Conservation (phyloP, 768 basidiomycete species). For the Boletus subcaerulescens region DNA sequence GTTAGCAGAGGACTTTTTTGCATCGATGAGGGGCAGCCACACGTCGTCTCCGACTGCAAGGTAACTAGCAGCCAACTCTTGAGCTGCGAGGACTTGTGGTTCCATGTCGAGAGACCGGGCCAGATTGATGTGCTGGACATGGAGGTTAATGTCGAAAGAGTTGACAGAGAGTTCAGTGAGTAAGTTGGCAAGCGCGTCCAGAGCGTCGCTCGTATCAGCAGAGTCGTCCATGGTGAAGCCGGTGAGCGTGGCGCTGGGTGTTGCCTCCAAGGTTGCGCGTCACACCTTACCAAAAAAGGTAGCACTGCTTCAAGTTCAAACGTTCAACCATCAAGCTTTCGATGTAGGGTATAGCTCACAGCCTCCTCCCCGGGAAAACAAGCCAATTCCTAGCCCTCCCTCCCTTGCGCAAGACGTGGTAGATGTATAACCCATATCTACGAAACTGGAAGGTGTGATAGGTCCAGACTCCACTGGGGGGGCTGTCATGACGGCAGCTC, state of each 20-base stretch:
- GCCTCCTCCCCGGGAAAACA: not conserved
- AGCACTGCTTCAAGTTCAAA: too few relatives aligned
- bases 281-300: slow-evolving; percentile 10
- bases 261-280: not conserved
- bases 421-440: too few relatives aligned
- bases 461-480: not conserved
- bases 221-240: slow-evolving; percentile 50
- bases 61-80: slow-evolving; percentile 62
- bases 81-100: slow-evolving; percentile 56
- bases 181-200: slow-evolving; percentile 61
- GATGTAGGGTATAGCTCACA: not conserved
- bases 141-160: slow-evolving; percentile 60
- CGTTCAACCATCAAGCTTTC: too few relatives aligned
- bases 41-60: slow-evolving; percentile 66
- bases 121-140: slow-evolving; percentile 65
- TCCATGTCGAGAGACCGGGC: slow-evolving; percentile 56
- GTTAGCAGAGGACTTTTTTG: slow-evolving; percentile 49
- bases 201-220: slow-evolving; percentile 33
- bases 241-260: too few relatives aligned
- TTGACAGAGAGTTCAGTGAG: slow-evolving; percentile 56
- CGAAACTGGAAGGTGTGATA: not conserved
- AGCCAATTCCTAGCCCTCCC: too few relatives aligned
- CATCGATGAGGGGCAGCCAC: slow-evolving; percentile 68
- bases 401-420: not conserved
- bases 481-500: not conserved